Base-by-base conservation (phyloP, 805 yeast genomes). In the Candida railenensis region DNA sequence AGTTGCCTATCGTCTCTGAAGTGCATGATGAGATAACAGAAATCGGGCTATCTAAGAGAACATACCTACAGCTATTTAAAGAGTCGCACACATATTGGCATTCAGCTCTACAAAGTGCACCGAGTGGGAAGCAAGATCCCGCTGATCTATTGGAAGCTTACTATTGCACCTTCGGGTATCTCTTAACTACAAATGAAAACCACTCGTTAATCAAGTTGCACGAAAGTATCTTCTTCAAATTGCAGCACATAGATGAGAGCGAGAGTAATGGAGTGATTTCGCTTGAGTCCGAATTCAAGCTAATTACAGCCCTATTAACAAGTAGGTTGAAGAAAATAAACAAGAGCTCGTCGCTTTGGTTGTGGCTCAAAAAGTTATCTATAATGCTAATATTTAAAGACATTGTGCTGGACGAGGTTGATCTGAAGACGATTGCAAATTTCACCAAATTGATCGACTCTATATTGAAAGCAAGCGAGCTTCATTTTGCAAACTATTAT, bases 281-380 rank as follows among this genome's bases (percentile, higher is more conserved):
- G 32, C 12, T 34, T 34, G 37, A 34, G 7, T 7, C n/a, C 2
- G 71, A 68, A 43, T 53, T 63, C 36, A 70, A 69, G 4, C 43
- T 69, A 3, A 54, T 71, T 11, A 57, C 71, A 3, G 52, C 71
- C 1, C 58, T 61, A n/a, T 48, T 67, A 16, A 55, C 56, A 20
- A 59, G 71, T 45, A 47, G 61, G 22, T 44, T 69, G 36, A 52
- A 55, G 36, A 53, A 67, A 37, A 65, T 72, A 49, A 72, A 72
- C 54, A 72, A 72, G 50, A 70, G 73, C 51, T 61, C 74, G 4
- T 54, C 67, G 12, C 55, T 72, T 8, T 72, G 74, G 75, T 53
- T 48, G 30, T 58, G 65, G 54, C 48, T 69, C 42, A 65, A 62
- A 47, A 61, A 61, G 47, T 44, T 65, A 22, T 42, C 60, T 3